Evolutionary conservation across 768 basidiomycete genomes (phyloP), one percentile per base, ranked within the genome.

Genomic region (Boletellus emodensis): DNA sequence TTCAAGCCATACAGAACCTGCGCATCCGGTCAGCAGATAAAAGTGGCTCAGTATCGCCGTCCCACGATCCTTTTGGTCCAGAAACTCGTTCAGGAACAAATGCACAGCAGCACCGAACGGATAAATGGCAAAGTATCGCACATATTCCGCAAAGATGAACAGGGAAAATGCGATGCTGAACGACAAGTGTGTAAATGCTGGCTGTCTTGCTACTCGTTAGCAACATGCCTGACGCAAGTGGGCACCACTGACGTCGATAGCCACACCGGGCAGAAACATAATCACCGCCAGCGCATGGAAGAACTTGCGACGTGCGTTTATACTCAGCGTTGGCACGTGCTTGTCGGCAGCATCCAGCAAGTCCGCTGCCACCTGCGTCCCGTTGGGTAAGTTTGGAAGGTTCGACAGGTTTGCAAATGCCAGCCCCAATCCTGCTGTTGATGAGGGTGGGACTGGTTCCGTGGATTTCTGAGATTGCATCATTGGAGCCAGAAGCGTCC

Each of bases 31-130:
- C 46, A 99, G 74, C 40, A 99, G 73, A 71, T 97, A 99, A 65
- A 99, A 99, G 71, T 99, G 96, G 61, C 93, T 94, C 58, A 99
- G 69, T 59, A 99, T 94, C 24, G 94, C 96, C 11, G 94, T 95
- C 3, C 96, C 96, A 44, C 85, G 80, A 69, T 99, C 96, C 71
- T 91, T 90, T 60, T 86, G 79, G 71, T 99, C 96, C 66, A 98
- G 74, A 64, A 99, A 99, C 66, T 99, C 96, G 71, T 88, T 90
- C 83, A 99, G 84, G 70, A 99, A 99, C 48, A 97, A 72, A 70
- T 99, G 96, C 17, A 99, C 83, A 11, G 83, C 75, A 10, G 90
- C 94, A 13, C 94, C 93, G 60, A 97, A 90, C 3, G 96, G 96
- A 71, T 96, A 97, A 43, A 99, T 81, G 34, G 96, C 96, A 70